Evolutionary conservation across 371 early-diverging fungal genomes (phyloP), one percentile per base, ranked within the genome.

Genomic region (Lichtheimia ornata): DNA sequence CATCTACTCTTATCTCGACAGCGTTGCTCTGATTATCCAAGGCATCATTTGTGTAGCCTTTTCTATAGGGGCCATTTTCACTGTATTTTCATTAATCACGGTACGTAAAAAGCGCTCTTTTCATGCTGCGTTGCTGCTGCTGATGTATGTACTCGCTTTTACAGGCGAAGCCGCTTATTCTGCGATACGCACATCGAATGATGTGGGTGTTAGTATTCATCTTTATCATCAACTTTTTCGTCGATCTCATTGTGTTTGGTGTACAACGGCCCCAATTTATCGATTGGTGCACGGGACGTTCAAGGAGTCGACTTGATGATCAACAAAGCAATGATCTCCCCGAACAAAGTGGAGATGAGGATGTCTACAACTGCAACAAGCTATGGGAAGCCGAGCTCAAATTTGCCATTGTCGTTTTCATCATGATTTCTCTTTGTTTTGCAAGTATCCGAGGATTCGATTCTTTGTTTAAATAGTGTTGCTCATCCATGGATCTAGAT

Each of bases 371-470:
- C 27, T 73, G 73, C 47, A 53, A 58, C 24, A 61, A 53, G 41
- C n/a, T 73, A 14, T 73, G 73, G 73, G 56, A 67, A 25, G 70
- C 64, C 42, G 73, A 73, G 45, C 52, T 73, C 15, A 73, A 73
- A 22, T 67, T 73, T 40, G 53, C 62, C 3, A 63, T 73, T 30
- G 61, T 61, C 4, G 28, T 65, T 5, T 70, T 62, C 27, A 42
- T 69, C 13, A 63, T 70, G 47, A 61, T 69, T 13, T 20, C 67
- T 1, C 42, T 70, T 30, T 61, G 64, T 24, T 73, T 66, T 44
- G 73, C 70, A 67, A 62, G 70, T 67, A 35, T 42, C 11, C 9
- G 2, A 28, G 2, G 3, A 0, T 11, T 18, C 28, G 13, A 12
- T 17, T 24, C 14, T 18, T 43, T 17, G 24, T 17, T 15, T 15